Evolutionary conservation across 1,284 basidiomycete genomes (phyloP).

Genomic region (Grifola frondosa): DNA sequence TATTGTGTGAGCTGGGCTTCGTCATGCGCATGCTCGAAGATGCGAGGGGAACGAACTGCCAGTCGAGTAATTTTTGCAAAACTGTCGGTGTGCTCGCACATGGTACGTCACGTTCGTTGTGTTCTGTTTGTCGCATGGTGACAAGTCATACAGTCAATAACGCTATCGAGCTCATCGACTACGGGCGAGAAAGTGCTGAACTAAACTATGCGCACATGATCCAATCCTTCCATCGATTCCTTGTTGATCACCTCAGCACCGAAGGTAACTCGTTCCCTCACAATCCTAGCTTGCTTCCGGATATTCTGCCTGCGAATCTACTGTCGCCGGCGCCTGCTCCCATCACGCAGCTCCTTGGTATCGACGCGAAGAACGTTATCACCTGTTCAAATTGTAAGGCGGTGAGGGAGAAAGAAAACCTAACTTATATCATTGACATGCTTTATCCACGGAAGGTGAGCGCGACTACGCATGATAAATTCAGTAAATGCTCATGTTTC

Average conservation of each 20-base stretch:
- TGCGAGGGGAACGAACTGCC: conserved; percentile 92
- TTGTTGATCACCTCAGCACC: conserved; percentile 76
- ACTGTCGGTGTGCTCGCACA: conserved; percentile 82
- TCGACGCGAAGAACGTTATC: conserved; percentile 73
- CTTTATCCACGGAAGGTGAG: conserved; percentile 81
- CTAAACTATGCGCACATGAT: conserved; percentile 87
- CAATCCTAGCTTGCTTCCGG: conserved; percentile 54
- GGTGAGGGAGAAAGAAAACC: conserved; percentile 68
- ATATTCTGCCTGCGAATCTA: conserved; percentile 27
- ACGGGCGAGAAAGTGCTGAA: conserved; percentile 70
- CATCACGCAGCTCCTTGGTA: conserved; percentile 79
- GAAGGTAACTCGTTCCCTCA: conserved; percentile 67
- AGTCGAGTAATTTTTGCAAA: conserved; percentile 95
- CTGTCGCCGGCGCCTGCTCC: conserved; percentile 52
- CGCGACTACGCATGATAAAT: conserved; percentile 12
- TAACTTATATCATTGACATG: conserved; percentile 85
- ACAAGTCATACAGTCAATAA: conserved; percentile 51
- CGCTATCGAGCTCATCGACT: conserved; percentile 89
- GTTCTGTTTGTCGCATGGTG: conserved; percentile 4
- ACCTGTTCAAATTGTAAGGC: conserved; percentile 78
- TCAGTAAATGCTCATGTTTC: conserved; percentile 3
- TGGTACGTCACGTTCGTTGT: conserved; percentile 43
- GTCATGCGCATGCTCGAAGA: conserved; percentile 95
- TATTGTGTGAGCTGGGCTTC: conserved; percentile 96
- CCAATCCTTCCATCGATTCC: conserved; percentile 93